Conservation (phyloP, 2,329 filamentous ascomycete genomes). For the Nannizziopsis barbatae region DNA sequence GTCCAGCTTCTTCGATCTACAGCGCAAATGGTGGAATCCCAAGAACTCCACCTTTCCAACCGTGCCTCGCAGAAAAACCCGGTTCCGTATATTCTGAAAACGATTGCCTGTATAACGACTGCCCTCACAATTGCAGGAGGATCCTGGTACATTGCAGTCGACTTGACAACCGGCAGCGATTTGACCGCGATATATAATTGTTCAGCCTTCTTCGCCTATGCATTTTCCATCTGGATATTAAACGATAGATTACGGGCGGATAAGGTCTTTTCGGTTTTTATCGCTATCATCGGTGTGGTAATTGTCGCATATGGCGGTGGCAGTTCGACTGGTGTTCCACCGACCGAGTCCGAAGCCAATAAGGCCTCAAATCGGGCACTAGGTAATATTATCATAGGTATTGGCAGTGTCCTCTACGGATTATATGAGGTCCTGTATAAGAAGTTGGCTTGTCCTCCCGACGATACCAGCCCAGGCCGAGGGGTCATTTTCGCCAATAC, state of each 20-base stretch:
- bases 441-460: conserved; percentile 79
- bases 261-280: conserved; percentile 74
- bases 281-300: conserved; percentile 81
- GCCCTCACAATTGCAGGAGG: conserved; percentile 81
- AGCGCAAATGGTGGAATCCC: conserved; percentile 74
- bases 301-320: conserved; percentile 89
- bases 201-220: conserved; percentile 96
- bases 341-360: conserved; percentile 24
- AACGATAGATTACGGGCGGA: conserved; percentile 71
- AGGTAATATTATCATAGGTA: conserved; percentile 84
- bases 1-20: conserved; percentile 52
- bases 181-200: conserved; percentile 98
- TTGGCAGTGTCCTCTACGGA: conserved; percentile 84
- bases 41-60: conserved; percentile 53
- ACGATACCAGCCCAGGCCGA: conserved; percentile 71
- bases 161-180: conserved; percentile 83
- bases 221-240: conserved; percentile 82
- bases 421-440: conserved; percentile 98
- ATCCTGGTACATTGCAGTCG: conserved; percentile 92
- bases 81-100: conserved; percentile 63
- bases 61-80: conserved; percentile 38
- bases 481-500: conserved; percentile 93
- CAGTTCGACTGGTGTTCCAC: conserved; percentile 38
- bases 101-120: conserved; percentile 70
- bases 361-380: conserved; percentile 58